A percentile compares a stretch with the other conserved stretches of the same genome.
phyloP scores from a whole-genome alignment of 2,329 filamentous ascomycete species.

The Sphaerulina populicola region DNA sequence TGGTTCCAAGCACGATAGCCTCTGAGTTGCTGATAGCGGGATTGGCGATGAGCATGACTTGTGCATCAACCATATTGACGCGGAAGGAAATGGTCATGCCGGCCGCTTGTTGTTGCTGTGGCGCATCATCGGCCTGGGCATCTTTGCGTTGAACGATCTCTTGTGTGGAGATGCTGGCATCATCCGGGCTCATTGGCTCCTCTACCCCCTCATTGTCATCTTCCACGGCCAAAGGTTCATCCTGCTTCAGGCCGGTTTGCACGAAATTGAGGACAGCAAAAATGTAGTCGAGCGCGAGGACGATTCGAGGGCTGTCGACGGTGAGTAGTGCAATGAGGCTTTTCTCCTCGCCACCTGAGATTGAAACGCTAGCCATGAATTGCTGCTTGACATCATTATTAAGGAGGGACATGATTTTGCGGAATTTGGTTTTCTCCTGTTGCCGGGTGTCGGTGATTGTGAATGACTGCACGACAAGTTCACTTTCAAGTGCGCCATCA shows the following conservation, averaged over 20 bases:
- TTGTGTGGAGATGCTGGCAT: slow-evolving; percentile 31
- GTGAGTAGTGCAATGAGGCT: slow-evolving; percentile 85
- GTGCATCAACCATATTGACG: slow-evolving; percentile 89
- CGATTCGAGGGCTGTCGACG: slow-evolving; percentile 86
- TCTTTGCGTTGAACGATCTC: slow-evolving; percentile 23
- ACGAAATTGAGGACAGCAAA: slow-evolving; percentile 81
- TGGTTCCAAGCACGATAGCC: slow-evolving; percentile 88
- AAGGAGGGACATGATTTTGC: slow-evolving; percentile 94
- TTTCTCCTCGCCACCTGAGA: slow-evolving; percentile 73
- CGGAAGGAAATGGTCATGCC: slow-evolving; percentile 76
- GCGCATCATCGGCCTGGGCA: slow-evolving; percentile 24
- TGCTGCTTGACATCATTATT: slow-evolving; percentile 90
- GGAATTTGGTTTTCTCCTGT: slow-evolving; percentile 85
- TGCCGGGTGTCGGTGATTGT: slow-evolving; percentile 89
- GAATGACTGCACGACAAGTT: slow-evolving; percentile 87
- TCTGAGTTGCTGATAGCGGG: slow-evolving; percentile 83
- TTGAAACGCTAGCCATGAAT: slow-evolving; percentile 94
- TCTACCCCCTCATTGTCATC: slow-evolving; percentile 46
- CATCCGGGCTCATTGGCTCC: slow-evolving; percentile 44
- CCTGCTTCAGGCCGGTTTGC: slow-evolving; percentile 55
- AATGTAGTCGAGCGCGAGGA: slow-evolving; percentile 91
- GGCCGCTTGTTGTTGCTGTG: slow-evolving; percentile 33
- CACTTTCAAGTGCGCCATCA: slow-evolving; percentile 83
- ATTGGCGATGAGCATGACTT: slow-evolving; percentile 93
- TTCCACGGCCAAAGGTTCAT: slow-evolving; percentile 53